These are phyloP conservation scores for Atkinsonella texensis DNA, from an alignment of 2,329 filamentous ascomycete species.

Conservation along the genomic window DNA sequence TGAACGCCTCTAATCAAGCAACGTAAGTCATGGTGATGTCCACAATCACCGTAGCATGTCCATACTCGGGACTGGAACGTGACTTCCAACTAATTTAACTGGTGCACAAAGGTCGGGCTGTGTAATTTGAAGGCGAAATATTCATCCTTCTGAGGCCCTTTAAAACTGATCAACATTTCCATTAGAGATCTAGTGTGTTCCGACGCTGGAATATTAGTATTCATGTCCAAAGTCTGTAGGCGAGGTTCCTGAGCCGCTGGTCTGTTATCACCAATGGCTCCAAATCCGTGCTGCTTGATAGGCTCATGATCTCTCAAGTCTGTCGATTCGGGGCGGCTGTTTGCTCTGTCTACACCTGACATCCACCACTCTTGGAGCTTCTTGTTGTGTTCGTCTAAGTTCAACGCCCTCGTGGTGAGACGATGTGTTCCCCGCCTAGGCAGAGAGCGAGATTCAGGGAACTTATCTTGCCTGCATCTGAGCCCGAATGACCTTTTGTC, in stretches of 20 bases:
- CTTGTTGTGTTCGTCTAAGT: conserved; percentile 8
- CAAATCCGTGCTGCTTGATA: not conserved
- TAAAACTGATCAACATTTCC: not conserved
- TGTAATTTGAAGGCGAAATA: not conserved
- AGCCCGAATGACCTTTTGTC: too few species aligned
- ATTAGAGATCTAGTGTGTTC: conserved; percentile 1
- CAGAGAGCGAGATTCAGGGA: too few species aligned
- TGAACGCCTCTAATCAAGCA: not conserved
- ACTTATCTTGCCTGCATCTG: too few species aligned
- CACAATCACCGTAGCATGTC: not conserved
- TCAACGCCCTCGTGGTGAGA: conserved; percentile 10
- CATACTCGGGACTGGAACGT: not conserved
- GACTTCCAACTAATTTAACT: not conserved
- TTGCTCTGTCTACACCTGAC: conserved; percentile 2
- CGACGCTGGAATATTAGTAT: not conserved
- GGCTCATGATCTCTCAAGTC: not conserved
- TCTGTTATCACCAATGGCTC: conserved; percentile 4
- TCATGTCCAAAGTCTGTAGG: too few species aligned
- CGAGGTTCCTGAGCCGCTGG: not conserved
- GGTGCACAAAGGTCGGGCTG: not conserved
- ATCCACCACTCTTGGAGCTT: conserved; percentile 7
- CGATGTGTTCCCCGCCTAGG: conserved; percentile 6
- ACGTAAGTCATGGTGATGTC: not conserved
- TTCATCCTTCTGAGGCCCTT: not conserved
- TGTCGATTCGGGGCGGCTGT: not conserved